phyloP scores from a whole-genome alignment of 2,329 filamentous ascomycete genomes.

The Talaromyces islandicus region DNA sequence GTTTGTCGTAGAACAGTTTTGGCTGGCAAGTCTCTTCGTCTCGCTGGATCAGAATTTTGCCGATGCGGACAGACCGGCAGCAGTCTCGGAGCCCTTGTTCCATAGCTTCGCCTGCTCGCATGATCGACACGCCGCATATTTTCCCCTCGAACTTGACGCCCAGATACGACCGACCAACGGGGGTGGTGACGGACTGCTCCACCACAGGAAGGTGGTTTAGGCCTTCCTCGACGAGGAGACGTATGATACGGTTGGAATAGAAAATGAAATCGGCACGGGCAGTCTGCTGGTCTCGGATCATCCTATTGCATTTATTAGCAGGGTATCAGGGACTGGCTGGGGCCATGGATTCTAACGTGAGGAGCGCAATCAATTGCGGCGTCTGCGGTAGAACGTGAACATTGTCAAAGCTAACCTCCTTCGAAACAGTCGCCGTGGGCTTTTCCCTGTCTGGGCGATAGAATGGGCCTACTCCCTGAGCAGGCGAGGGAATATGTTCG shows the following conservation, averaged over 20 bases:
- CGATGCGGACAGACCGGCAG: constrained; percentile 94
- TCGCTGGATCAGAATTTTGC: constrained; percentile 95
- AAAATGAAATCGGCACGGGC: constrained; percentile 96
- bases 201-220: constrained; percentile 93
- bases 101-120: constrained; percentile 98
- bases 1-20: constrained; percentile 95
- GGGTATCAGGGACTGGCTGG: neutral
- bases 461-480: constrained; percentile 69
- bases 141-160: constrained; percentile 96
- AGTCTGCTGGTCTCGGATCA: constrained; percentile 89
- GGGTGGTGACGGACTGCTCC: constrained; percentile 82
- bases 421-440: constrained; percentile 83
- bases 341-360: constrained; percentile 65
- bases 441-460: constrained; percentile 73
- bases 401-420: constrained; percentile 72
- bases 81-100: constrained; percentile 94
- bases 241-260: constrained; percentile 97
- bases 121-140: constrained; percentile 97
- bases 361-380: constrained; percentile 89
- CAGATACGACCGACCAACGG: constrained; percentile 79
- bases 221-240: constrained; percentile 91
- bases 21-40: constrained; percentile 92
- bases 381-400: constrained; percentile 88
- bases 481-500: constrained; percentile 38
- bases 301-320: constrained; percentile 49